Percentiles rank a stretch among this genome's conserved stretches.
Conservation (phyloP, 805 yeast genomes). For the Metschnikowia picachoensis region DNA sequence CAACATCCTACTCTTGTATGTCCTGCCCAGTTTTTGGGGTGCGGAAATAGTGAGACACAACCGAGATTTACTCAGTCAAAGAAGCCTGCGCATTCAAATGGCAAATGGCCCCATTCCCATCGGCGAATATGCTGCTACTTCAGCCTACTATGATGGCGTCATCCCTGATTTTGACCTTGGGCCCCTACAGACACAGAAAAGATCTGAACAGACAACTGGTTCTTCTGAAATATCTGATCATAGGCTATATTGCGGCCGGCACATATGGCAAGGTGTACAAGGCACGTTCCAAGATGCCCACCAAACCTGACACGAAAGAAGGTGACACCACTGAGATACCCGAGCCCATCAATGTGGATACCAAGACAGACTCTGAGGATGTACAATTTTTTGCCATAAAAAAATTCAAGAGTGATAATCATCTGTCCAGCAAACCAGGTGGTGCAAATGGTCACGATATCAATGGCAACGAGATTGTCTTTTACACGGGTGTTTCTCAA, state of each 20-base stretch:
- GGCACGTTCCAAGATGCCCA: constrained; percentile 50
- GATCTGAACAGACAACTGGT: constrained; percentile 70
- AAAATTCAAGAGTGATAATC: constrained; percentile 84
- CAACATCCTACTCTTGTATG: too few relatives aligned
- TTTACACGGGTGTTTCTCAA: constrained; percentile 93
- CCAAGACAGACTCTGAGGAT: constrained; percentile 5
- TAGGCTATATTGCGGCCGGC: constrained; percentile 98
- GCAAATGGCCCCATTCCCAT: background rate
- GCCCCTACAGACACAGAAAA: constrained; percentile 45
- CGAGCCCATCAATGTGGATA: background rate
- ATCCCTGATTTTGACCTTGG: constrained; percentile 37
- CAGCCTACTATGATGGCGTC: constrained; percentile 33
- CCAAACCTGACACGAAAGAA: constrained; percentile 10
- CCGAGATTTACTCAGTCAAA: too few relatives aligned
- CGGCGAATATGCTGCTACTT: constrained; percentile 12
- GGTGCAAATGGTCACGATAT: constrained; percentile 29
- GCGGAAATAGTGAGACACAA: background rate
- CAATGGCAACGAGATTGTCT: constrained; percentile 80
- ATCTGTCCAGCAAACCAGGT: constrained; percentile 27
- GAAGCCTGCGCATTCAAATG: too few relatives aligned
- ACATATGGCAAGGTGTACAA: constrained; percentile 95
- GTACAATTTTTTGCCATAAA: constrained; percentile 73
- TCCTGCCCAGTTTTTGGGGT: too few relatives aligned
- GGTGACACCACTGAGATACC: constrained; percentile 10
- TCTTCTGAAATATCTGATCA: constrained; percentile 76